Evolutionary conservation across 805 yeast genomes (phyloP).

Genomic region (Lachancea kluyveri): DNA sequence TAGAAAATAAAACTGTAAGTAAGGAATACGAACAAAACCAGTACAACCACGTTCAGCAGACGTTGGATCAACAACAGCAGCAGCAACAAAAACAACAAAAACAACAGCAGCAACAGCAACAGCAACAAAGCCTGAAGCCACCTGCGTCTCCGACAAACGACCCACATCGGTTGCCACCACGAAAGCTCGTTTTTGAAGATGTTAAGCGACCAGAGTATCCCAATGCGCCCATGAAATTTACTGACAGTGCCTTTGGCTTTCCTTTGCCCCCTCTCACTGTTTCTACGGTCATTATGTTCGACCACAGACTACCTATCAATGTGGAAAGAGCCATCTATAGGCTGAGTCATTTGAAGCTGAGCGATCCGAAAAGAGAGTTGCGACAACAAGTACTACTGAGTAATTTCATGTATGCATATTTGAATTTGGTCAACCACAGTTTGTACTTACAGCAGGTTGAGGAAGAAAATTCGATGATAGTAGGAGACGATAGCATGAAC

Average conservation of each 20-base stretch:
- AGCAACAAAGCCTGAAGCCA: constrained; percentile 1
- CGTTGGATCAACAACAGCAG: constrained; percentile 4
- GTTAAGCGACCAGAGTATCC: constrained; percentile 37
- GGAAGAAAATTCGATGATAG: constrained; percentile 25
- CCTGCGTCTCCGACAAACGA: constrained; percentile 1
- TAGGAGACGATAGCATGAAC: constrained; percentile 4
- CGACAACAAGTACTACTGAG: constrained; percentile 89
- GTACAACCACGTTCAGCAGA: too few relatives aligned
- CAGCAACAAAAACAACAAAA: neutral
- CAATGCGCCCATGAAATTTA: constrained; percentile 51
- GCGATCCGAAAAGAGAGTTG: constrained; percentile 87
- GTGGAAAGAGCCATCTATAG: constrained; percentile 95
- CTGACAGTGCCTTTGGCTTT: constrained; percentile 83
- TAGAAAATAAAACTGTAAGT: too few relatives aligned
- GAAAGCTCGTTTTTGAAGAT: constrained; percentile 32
- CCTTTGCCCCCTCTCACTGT: constrained; percentile 77
- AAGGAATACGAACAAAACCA: too few relatives aligned
- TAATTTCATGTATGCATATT: constrained; percentile 95
- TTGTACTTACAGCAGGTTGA: constrained; percentile 63
- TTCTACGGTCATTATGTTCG: constrained; percentile 74
- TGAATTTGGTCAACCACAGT: constrained; percentile 91
- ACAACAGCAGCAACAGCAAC: constrained; percentile 3
- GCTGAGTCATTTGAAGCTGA: constrained; percentile 84
- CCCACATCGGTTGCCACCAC: constrained; percentile 19
- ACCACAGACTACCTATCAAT: constrained; percentile 84